Evolutionary conservation across 1,139 yeast species (phyloP).

Genomic region (Diutina siamensis): DNA sequence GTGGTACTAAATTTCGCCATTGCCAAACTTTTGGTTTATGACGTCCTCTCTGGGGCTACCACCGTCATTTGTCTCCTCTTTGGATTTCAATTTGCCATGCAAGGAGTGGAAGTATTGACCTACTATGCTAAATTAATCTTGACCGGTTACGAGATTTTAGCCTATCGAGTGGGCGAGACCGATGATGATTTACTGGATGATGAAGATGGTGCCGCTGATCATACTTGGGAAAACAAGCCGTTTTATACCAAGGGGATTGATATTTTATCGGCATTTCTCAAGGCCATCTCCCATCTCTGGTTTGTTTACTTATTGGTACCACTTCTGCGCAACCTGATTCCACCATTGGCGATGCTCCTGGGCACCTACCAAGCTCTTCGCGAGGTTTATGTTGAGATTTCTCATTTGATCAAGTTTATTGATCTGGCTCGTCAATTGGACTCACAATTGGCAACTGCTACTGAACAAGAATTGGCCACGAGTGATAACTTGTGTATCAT

Average conservation of each 20-base stretch:
- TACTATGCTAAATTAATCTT: slow-evolving; percentile 38
- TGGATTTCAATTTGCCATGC: slow-evolving; percentile 67
- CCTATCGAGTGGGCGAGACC: slow-evolving; percentile 13
- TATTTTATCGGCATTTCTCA: slow-evolving; percentile 33
- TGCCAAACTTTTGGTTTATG: slow-evolving; percentile 47
- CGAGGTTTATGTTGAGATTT: slow-evolving; percentile 36
- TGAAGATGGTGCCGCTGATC: slow-evolving; percentile 43
- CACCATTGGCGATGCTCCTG: slow-evolving; percentile 54
- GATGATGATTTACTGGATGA: slow-evolving; percentile 11
- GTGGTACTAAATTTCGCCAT: slow-evolving; percentile 40
- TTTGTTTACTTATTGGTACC: slow-evolving; percentile 29
- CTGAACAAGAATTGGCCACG: slow-evolving; percentile 45
- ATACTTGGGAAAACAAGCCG: slow-evolving; percentile 61
- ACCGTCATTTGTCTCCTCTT: slow-evolving; percentile 45
- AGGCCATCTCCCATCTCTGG: slow-evolving; percentile 22
- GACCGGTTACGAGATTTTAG: slow-evolving; percentile 44
- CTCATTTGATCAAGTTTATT: slow-evolving; percentile 42
- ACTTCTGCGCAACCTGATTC: slow-evolving; percentile 42
- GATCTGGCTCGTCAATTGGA: slow-evolving; percentile 60
- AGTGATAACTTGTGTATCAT: slow-evolving; percentile 64
- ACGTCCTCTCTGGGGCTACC: slow-evolving; percentile 41
- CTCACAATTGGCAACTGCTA: slow-evolving; percentile 48
- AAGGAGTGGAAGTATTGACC: slow-evolving; percentile 44
- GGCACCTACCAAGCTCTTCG: slow-evolving; percentile 50
- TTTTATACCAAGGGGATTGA: slow-evolving; percentile 50